phyloP scores from a whole-genome alignment of 2,329 filamentous ascomycete genomes.

The Juglanconis juglandina region DNA sequence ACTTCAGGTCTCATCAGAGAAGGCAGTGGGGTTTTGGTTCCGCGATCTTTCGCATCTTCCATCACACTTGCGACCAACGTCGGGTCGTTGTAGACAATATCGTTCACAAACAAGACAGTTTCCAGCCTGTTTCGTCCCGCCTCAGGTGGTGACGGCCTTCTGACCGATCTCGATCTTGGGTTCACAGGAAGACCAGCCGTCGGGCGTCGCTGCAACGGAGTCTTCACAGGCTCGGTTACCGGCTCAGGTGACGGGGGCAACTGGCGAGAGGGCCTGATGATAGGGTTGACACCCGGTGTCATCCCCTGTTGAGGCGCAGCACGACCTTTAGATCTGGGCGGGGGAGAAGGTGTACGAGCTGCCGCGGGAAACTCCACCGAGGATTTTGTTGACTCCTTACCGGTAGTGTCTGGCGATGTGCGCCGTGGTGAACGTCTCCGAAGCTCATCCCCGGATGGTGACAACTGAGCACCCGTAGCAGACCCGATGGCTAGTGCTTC shows the following conservation, averaged over 20 bases:
- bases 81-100: slow-evolving; percentile 54
- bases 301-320: background rate
- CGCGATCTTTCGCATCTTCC: slow-evolving; percentile 37
- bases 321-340: slow-evolving; percentile 4
- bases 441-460: slow-evolving; percentile 47
- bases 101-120: slow-evolving; percentile 55
- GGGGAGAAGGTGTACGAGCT: slow-evolving; percentile 1
- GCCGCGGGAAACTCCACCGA: background rate
- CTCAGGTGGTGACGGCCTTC: slow-evolving; percentile 26
- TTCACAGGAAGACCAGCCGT: slow-evolving; percentile 47
- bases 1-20: background rate
- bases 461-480: slow-evolving; percentile 47
- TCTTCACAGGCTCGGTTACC: slow-evolving; percentile 32
- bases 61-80: slow-evolving; percentile 47
- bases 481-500: slow-evolving; percentile 31
- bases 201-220: slow-evolving; percentile 41
- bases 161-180: slow-evolving; percentile 38
- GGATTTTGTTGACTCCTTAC: background rate
- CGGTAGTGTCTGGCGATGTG: slow-evolving; percentile 12
- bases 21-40: slow-evolving; percentile 20
- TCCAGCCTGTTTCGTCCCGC: slow-evolving; percentile 32
- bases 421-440: slow-evolving; percentile 50
- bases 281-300: slow-evolving; percentile 1
- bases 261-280: slow-evolving; percentile 31
- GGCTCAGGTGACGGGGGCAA: slow-evolving; percentile 28